A percentile compares a stretch with the other conserved stretches of the same genome.
Conservation (phyloP, 2,329 filamentous ascomycete genomes). For the Fusarium torreyae region DNA sequence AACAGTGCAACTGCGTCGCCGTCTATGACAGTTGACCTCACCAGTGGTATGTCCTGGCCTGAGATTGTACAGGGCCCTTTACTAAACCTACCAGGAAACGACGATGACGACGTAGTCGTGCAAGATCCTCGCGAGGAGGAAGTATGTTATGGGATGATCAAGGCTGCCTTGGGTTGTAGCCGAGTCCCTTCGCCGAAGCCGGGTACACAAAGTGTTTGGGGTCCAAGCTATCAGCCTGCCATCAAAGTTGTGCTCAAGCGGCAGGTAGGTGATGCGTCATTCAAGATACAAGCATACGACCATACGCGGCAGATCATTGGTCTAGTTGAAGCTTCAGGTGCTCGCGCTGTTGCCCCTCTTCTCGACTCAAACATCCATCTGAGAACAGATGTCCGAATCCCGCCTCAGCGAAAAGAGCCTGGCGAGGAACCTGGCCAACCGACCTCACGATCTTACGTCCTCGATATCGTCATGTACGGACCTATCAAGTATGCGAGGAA, state of each 20-base stretch:
- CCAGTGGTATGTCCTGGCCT: slow-evolving; percentile 59
- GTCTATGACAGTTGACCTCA: slow-evolving; percentile 71
- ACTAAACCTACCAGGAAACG: slow-evolving; percentile 54
- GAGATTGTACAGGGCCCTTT: slow-evolving; percentile 15
- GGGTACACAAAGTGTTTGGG: slow-evolving; percentile 70
- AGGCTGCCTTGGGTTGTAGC: slow-evolving; percentile 77
- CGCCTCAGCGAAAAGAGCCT: slow-evolving; percentile 72
- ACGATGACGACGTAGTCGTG: slow-evolving; percentile 72
- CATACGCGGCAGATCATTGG: slow-evolving; percentile 81
- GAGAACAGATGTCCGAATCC: slow-evolving; percentile 80
- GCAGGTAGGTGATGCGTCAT: slow-evolving; percentile 66
- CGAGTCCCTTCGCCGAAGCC: slow-evolving; percentile 79
- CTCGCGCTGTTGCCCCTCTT: slow-evolving; percentile 78
- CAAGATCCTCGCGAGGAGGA: slow-evolving; percentile 76
- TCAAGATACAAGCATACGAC: slow-evolving; percentile 81
- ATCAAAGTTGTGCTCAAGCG: slow-evolving; percentile 81
- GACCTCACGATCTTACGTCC: slow-evolving; percentile 72
- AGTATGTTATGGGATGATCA: slow-evolving; percentile 86
- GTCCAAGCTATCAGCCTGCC: slow-evolving; percentile 75
- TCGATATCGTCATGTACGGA: slow-evolving; percentile 86
- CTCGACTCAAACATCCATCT: slow-evolving; percentile 78
- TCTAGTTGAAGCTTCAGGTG: slow-evolving; percentile 77
- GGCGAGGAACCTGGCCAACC: slow-evolving; percentile 76
- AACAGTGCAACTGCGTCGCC: slow-evolving; percentile 47
- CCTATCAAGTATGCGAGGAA: slow-evolving; percentile 74